phyloP scores from a whole-genome alignment of 805 yeast genomes.

The Kluyveromyces siamensis region DNA sequence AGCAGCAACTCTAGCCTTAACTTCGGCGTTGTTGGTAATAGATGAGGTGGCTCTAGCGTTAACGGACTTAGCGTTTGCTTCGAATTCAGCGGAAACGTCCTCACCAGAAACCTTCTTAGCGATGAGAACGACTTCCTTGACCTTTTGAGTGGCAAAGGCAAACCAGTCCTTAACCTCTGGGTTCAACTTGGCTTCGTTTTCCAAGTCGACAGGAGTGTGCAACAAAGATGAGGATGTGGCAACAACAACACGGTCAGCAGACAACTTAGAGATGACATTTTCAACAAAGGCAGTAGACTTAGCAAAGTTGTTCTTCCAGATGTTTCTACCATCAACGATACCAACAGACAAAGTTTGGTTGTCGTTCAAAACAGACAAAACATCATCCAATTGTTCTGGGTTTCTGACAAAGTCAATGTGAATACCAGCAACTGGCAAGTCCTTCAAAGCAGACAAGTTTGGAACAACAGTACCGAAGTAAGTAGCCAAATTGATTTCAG shows the following conservation, averaged over 20 bases:
- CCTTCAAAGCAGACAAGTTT: conserved; percentile 82
- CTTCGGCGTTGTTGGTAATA: conserved; percentile 86
- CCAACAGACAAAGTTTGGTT: conserved; percentile 88
- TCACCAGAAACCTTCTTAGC: conserved; percentile 82
- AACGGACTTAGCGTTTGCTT: conserved; percentile 80
- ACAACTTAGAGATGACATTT: conserved; percentile 76
- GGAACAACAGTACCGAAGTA: conserved; percentile 99
- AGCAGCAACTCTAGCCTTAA: conserved; percentile 75
- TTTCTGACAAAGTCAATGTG: conserved; percentile 95
- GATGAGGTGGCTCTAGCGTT: conserved; percentile 78
- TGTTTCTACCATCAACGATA: conserved; percentile 98
- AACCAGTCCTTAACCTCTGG: conserved; percentile 94
- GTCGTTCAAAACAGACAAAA: conserved; percentile 52
- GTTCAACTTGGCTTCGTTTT: conserved; percentile 83
- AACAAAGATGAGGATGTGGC: conserved; percentile 94
- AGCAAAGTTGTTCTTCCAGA: conserved; percentile 95
- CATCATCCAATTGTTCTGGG: conserved; percentile 91
- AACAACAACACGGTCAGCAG: conserved; percentile 77
- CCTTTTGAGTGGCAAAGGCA: conserved; percentile 96
- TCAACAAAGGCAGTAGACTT: conserved; percentile 76
- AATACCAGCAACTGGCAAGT: conserved; percentile 87
- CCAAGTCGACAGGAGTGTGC: conserved; percentile 97
- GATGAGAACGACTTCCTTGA: conserved; percentile 80
- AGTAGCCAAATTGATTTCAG: conserved; percentile 76
- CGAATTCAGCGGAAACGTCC: conserved; percentile 67